phyloP scores from a whole-genome alignment of 768 basidiomycete species.

The Trametes punicea region DNA sequence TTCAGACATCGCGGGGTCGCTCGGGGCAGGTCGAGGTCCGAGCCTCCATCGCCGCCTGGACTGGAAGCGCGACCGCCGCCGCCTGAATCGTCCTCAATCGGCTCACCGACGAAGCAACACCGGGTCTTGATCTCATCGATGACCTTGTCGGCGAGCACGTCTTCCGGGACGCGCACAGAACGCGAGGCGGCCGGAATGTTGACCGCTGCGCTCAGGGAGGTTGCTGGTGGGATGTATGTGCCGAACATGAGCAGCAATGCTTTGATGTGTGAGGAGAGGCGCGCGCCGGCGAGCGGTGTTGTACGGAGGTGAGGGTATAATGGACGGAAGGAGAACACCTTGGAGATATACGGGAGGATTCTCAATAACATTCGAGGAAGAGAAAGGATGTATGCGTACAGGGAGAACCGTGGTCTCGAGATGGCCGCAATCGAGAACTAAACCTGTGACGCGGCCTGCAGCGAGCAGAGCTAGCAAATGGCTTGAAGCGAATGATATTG shows the following conservation, averaged over 20 bases:
- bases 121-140: slow-evolving; percentile 89
- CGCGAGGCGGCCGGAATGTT: slow-evolving; percentile 63
- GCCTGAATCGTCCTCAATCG: slow-evolving; percentile 41
- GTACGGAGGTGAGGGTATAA: slow-evolving; percentile 79
- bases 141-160: slow-evolving; percentile 75
- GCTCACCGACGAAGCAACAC: slow-evolving; percentile 80
- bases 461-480: slow-evolving; percentile 84
- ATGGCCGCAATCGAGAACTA: slow-evolving; percentile 92
- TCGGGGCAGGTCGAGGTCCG: slow-evolving; percentile 46
- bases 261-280: slow-evolving; percentile 76
- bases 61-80: slow-evolving; percentile 21
- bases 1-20: slow-evolving; percentile 61
- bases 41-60: slow-evolving; percentile 34
- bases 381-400: slow-evolving; percentile 42
- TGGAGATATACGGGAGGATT: not conserved
- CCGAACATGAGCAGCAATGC: slow-evolving; percentile 81
- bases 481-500: slow-evolving; percentile 88
- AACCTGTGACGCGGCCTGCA: slow-evolving; percentile 85
- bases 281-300: slow-evolving; percentile 83
- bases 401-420: slow-evolving; percentile 87
- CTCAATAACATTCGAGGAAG: no score
- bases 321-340: slow-evolving; percentile 91
- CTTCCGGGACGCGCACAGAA: slow-evolving; percentile 67
- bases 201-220: slow-evolving; percentile 60
- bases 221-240: slow-evolving; percentile 79